Base-by-base conservation (phyloP, 2,329 filamentous ascomycete genomes). In the Colletotrichum caudatum region DNA sequence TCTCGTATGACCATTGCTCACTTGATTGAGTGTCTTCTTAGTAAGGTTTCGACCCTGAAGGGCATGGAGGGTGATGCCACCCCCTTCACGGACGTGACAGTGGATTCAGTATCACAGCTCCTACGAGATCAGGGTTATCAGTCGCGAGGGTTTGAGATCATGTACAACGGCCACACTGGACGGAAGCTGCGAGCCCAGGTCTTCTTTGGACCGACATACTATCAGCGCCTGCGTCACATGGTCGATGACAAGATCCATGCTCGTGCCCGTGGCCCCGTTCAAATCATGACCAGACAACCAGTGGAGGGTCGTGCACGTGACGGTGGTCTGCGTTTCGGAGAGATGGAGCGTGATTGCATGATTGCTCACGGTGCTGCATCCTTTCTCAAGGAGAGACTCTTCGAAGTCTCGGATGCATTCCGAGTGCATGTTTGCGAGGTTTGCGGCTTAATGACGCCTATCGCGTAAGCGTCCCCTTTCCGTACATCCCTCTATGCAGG, bases 311-410 rank as follows among this genome's bases (percentile, higher is more conserved):
- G 97, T 90, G 96, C 96, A 4, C 88, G 97, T 83, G 97, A 99
- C 81, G 96, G 96, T 88, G 96, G 96, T 86, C 89, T 99, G 56
- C 95, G 97, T 80, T 99, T 99, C 90, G 96, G 96, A 91, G 96
- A 99, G 87, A 99, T 99, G 96, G 97, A 99, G 84, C 95, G 97
- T 85, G 97, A 99, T 90, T 99, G 96, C 82, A 99, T 99, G 96
- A 99, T 99, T 86, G 94, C 97, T n/a, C 97, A 99, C 81, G 96
- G 96, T 80, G 96, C 97, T 4, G 95, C 94, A 66, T 92, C 95
- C 1, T 99, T 99, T 89, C 84, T 99, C 79, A 99, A 99, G 85
- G 96, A 99, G 86, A 91, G 96, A 78, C 84, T 99, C 70, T 98
- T 99, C 78, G 95, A 98, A 81, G 96, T 99, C 62, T 97, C 94